Conservation (phyloP, 306 rosid species). For the Pterocarpus macrocarpus region DNA sequence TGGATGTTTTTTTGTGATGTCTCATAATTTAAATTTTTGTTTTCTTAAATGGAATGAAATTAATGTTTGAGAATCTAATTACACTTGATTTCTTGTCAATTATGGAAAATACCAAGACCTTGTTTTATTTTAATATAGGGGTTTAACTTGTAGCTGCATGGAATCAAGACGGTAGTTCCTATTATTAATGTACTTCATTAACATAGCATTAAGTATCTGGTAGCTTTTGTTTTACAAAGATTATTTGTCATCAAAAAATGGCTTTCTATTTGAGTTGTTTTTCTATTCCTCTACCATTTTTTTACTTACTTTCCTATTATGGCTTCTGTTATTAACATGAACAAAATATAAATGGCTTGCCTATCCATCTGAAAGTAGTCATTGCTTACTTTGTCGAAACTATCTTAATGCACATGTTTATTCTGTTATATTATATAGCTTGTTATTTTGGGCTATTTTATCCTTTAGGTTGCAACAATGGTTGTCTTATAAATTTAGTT, state of each 20-base stretch:
- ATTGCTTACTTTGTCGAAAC: conserved; percentile 2
- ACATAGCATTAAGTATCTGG: neutral
- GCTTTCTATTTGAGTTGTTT: too few species aligned
- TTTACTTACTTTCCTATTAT: too few species aligned
- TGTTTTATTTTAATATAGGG: neutral
- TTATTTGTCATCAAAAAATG: too few species aligned
- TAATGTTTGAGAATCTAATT: too few species aligned
- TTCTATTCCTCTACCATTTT: too few species aligned
- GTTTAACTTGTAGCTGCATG: conserved; percentile 22
- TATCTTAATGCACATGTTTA: neutral
- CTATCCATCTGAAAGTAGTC: too few species aligned
- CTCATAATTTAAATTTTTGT: conserved; percentile 14
- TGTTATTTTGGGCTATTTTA: neutral
- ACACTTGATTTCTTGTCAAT: conserved; percentile 34
- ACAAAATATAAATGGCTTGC: too few species aligned
- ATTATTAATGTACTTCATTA: conserved; percentile 3
- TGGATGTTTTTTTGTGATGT: conserved; percentile 12
- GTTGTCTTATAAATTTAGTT: too few species aligned
- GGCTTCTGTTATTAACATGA: too few species aligned
- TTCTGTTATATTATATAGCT: neutral
- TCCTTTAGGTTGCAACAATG: neutral
- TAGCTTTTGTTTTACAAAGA: too few species aligned
- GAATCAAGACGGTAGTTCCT: neutral
- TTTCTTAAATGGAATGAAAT: too few species aligned
- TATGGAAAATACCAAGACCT: neutral